Conservation (phyloP, 176 grass and related monocot species). For the Poa pratensis region DNA sequence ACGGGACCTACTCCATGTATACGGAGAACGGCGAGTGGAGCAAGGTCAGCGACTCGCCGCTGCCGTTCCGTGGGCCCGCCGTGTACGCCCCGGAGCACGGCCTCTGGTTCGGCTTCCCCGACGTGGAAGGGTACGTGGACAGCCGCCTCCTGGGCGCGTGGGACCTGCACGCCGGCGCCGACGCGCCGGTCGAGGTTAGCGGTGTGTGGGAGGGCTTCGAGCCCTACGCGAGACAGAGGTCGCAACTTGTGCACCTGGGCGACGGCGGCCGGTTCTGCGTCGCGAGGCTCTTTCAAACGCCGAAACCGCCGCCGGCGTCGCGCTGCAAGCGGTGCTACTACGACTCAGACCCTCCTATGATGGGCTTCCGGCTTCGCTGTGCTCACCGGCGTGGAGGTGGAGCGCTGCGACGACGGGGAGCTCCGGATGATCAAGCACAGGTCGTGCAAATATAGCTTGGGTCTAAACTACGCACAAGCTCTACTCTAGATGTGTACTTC, state of each 20-base stretch:
- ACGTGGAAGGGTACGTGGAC: too few species aligned
- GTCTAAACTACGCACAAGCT: neutral
- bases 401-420: neutral
- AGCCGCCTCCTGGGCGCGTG: neutral
- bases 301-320: neutral
- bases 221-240: neutral
- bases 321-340: neutral
- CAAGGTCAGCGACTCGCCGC: neutral
- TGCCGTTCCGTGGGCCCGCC: neutral
- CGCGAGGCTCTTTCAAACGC: neutral
- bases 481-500: neutral
- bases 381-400: conserved; percentile 3
- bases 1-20: neutral
- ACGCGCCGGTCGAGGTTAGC: neutral
- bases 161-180: neutral
- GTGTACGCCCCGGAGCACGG: conserved; percentile 8
- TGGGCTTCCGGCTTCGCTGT: neutral
- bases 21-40: neutral
- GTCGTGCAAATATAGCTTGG: neutral
- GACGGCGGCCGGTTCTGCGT: neutral
- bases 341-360: neutral
- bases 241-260: conserved; percentile 8
- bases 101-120: conserved; percentile 4
- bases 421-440: neutral
- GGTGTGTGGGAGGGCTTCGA: neutral